phyloP scores from a whole-genome alignment of 257 asterid genomes.

The Nicotiana attenuata region DNA sequence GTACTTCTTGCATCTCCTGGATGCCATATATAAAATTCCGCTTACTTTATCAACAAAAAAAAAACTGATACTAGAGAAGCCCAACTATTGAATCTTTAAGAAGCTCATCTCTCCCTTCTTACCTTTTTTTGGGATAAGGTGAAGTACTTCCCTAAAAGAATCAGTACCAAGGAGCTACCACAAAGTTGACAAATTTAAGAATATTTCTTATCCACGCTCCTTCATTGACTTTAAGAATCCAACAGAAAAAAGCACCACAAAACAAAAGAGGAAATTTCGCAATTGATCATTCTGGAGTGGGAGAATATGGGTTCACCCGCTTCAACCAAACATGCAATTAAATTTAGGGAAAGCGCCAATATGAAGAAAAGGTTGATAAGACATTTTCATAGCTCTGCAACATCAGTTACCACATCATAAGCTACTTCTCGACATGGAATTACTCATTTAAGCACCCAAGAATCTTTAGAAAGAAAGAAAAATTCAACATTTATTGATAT shows the following conservation, averaged over 20 bases:
- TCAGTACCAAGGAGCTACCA: no score
- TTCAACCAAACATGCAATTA: background rate
- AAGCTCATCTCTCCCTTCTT: no score
- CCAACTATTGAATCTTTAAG: background rate
- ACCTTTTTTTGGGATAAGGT: no score
- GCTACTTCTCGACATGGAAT: slow-evolving; percentile 1
- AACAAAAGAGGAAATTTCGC: background rate
- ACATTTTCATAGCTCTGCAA: background rate
- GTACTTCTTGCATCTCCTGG: no score
- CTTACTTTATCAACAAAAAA: no score
- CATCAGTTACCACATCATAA: background rate
- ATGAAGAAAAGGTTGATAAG: no score
- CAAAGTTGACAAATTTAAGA: no score
- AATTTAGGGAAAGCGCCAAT: background rate
- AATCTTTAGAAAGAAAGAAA: slow-evolving; percentile 8
- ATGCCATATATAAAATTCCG: no score
- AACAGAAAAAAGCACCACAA: background rate
- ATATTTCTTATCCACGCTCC: background rate
- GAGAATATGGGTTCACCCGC: background rate
- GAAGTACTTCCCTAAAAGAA: no score
- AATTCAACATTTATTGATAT: background rate
- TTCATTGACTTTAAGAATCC: background rate
- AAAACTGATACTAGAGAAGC: background rate
- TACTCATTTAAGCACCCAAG: background rate
- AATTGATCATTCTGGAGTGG: background rate